These are phyloP conservation scores for Corymbia maculata DNA, from an alignment of 345 rosid species.

Conservation along the genomic window DNA sequence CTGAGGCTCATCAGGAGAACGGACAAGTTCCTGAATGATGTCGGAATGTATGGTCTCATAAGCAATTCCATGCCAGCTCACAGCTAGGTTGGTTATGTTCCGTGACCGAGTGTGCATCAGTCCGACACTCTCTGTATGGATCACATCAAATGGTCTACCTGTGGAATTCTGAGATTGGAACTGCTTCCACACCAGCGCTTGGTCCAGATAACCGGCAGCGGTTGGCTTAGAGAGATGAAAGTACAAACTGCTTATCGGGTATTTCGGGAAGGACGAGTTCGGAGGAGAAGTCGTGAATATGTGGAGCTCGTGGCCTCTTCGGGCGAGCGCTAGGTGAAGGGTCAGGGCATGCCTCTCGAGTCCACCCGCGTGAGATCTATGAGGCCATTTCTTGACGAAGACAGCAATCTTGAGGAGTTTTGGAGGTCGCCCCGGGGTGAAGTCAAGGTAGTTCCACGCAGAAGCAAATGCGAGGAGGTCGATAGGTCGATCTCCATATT, in stretches of 20 bases:
- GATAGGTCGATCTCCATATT: constrained; percentile 23
- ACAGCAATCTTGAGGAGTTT: constrained; percentile 62
- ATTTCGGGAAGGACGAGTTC: constrained; percentile 42
- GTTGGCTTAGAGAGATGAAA: constrained; percentile 80
- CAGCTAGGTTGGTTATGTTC: constrained; percentile 51
- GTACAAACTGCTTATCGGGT: constrained; percentile 28
- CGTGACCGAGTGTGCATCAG: constrained; percentile 77
- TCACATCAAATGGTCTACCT: constrained; percentile 67
- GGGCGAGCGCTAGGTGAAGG: constrained; percentile 73
- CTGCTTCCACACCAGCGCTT: constrained; percentile 60
- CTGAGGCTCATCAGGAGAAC: constrained; percentile 43
- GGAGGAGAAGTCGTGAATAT: constrained; percentile 60
- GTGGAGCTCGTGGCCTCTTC: constrained; percentile 82
- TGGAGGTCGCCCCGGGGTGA: constrained; percentile 21
- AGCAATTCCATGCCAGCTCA: constrained; percentile 89
- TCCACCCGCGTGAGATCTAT: constrained; percentile 74
- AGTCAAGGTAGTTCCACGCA: constrained; percentile 74
- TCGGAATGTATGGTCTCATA: constrained; percentile 88
- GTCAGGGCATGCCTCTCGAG: constrained; percentile 86
- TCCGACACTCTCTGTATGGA: constrained; percentile 84
- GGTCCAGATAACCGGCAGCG: constrained; percentile 68
- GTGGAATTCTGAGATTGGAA: constrained; percentile 56
- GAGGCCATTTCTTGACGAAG: constrained; percentile 91
- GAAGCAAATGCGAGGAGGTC: constrained; percentile 50
- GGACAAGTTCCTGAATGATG: constrained; percentile 72